Conservation (phyloP, 306 rosid genomes). For the Gleditsia sinensis region DNA sequence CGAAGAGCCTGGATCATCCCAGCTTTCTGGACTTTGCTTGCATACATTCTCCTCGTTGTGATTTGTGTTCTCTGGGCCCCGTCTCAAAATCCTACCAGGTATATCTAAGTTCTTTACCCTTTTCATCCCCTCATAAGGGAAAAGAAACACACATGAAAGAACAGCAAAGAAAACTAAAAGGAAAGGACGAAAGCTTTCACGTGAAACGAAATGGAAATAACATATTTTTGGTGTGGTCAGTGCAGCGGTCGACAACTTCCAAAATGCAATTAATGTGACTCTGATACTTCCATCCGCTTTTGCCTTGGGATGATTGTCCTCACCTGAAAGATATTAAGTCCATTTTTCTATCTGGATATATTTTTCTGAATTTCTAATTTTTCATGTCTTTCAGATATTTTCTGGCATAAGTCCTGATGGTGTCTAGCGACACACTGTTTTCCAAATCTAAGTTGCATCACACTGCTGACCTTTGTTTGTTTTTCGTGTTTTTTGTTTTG, state of each 20-base stretch:
- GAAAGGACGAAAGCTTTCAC: background rate
- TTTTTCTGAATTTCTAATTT: background rate
- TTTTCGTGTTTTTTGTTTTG: no score
- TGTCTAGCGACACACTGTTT: background rate
- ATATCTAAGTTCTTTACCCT: slow-evolving; percentile 18
- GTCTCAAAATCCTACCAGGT: slow-evolving; percentile 77
- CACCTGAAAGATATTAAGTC: background rate
- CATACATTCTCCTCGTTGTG: slow-evolving; percentile 55
- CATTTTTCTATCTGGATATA: background rate
- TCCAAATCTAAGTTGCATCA: background rate
- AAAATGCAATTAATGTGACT: background rate
- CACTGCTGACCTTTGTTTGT: background rate
- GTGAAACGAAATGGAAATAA: background rate
- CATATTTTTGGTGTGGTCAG: background rate
- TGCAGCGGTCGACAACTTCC: background rate
- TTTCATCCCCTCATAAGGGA: background rate
- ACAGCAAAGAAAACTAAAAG: background rate
- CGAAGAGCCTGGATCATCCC: slow-evolving; percentile 75
- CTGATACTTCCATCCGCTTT: background rate
- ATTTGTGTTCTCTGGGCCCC: slow-evolving; percentile 82
- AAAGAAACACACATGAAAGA: background rate
- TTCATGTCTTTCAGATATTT: background rate
- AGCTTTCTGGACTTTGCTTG: slow-evolving; percentile 76
- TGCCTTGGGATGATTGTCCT: background rate
- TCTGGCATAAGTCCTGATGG: background rate